Evolutionary conservation across 768 basidiomycete genomes (phyloP).

Genomic region (Rhodosporidiobolus sp.): DNA sequence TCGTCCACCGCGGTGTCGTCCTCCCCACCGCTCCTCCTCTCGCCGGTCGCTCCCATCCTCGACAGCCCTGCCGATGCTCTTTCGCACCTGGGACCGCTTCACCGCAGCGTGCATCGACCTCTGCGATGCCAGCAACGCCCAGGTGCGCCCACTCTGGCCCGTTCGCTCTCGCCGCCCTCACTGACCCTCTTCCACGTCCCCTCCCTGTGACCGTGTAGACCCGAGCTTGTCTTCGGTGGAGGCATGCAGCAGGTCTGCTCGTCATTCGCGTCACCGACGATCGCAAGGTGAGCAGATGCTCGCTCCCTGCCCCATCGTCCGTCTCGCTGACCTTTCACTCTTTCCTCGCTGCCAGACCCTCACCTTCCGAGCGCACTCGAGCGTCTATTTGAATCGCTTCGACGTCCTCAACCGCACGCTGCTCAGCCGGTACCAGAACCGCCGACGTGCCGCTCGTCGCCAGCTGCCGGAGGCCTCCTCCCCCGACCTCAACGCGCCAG

Average conservation of each 20-base stretch:
- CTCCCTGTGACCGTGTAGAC: too few species aligned
- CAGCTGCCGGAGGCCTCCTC: slow-evolving; percentile 33
- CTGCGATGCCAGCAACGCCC: slow-evolving; percentile 44
- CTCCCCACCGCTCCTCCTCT: background rate
- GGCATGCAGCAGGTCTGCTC: slow-evolving; percentile 69
- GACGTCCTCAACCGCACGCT: slow-evolving; percentile 82
- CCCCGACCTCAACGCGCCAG: background rate
- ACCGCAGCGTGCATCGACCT: background rate
- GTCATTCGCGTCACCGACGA: slow-evolving; percentile 92
- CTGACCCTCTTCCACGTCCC: background rate
- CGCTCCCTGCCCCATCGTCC: too few species aligned
- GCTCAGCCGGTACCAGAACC: slow-evolving; percentile 82
- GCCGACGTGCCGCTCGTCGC: slow-evolving; percentile 41
- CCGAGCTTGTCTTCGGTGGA: too few species aligned
- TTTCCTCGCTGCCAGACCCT: slow-evolving; percentile 63
- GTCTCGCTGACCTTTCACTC: background rate
- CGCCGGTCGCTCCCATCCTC: background rate
- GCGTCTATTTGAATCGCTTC: slow-evolving; percentile 93
- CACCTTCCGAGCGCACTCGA: slow-evolving; percentile 93
- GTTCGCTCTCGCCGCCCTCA: background rate
- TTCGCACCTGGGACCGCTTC: slow-evolving; percentile 24
- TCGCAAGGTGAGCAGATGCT: slow-evolving; percentile 42
- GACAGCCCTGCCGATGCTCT: slow-evolving; percentile 9
- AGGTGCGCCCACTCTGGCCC: slow-evolving; percentile 57
- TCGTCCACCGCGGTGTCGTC: background rate